Evolutionary conservation across 305 asterid species (phyloP), one percentile per base, ranked within the genome.

Genomic region (Galium porrigens): DNA sequence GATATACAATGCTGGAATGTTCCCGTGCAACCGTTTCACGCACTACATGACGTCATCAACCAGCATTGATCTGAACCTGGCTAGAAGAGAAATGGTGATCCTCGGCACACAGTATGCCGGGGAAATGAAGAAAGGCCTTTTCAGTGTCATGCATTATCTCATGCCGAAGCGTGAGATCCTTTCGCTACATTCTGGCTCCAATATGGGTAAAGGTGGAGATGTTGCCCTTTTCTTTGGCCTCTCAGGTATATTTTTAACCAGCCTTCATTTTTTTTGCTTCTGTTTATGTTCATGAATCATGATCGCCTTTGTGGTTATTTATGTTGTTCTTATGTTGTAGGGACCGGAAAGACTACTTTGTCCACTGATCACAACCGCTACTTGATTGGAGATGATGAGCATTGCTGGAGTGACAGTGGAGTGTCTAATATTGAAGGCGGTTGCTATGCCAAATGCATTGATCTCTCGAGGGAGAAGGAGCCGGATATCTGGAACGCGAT

Each of bases 401-500:
- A 92, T 37, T 92, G 98, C 69, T 92, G 98, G 98, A 85, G 96
- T 46, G 95, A 83, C 7, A 80, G 76, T 57, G 98, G 98, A 0
- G 95, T 92, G 27, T 89, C 98, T 0, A 92, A 92, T 74, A 89
- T 92, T 10, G 98, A 92, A 67, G 97, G 96, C n/a, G 96, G 97
- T 48, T 90, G 97, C 73, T 90, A 90, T 63, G 97, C 97, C 0
- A 92, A 92, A 69, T 92, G 98, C 84, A 78, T 92, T 49, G 98
- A 92, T 73, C 78, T 92, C 72, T 69, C 90, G 0, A 66, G 87
- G 71, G 95, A 92, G 77, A 92, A 87, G 80, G 98, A 92, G 77
- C 98, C 98, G 7, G 98, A 92, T 75, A 92, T 92, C 34, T 92
- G 95, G 95, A 87, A 92, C 25, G 98, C 98, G 56, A 89, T 92